Conservation (phyloP, 2,329 filamentous ascomycete species). For the Cercospora brassicicola region DNA sequence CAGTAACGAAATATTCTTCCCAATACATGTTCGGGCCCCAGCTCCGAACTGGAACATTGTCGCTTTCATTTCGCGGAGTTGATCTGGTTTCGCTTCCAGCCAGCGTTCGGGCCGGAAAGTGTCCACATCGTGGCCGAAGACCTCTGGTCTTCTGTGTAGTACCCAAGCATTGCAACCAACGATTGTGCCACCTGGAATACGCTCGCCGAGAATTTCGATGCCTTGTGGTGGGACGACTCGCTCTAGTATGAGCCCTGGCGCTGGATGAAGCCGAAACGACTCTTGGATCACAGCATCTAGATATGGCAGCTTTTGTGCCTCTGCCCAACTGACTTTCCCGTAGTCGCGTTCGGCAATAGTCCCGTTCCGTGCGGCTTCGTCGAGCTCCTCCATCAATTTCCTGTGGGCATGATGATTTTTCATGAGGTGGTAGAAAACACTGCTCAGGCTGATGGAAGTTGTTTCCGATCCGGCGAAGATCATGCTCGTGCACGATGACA, state of each 20-base stretch:
- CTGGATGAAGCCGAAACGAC: conserved; percentile 73
- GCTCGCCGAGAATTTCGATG: conserved; percentile 61
- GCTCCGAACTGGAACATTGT: conserved; percentile 74
- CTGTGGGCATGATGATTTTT: conserved; percentile 59
- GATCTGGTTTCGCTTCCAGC: conserved; percentile 55
- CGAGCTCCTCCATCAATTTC: conserved; percentile 62
- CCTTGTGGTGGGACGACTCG: conserved; percentile 68
- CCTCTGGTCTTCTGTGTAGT: conserved; percentile 64
- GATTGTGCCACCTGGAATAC: conserved; percentile 68
- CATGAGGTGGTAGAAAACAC: conserved; percentile 73
- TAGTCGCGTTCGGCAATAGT: conserved; percentile 47
- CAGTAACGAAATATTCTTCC: conserved; percentile 53
- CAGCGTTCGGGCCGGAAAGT: conserved; percentile 69
- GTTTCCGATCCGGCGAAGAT: conserved; percentile 70
- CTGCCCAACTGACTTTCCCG: conserved; percentile 66
- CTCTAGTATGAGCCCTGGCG: conserved; percentile 70
- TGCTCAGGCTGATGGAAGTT: conserved; percentile 70
- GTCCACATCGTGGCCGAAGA: conserved; percentile 69
- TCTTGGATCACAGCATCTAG: conserved; percentile 78
- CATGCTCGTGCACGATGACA: conserved; percentile 72
- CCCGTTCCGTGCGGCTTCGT: conserved; percentile 57
- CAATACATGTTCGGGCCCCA: conserved; percentile 67
- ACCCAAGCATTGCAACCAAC: conserved; percentile 76
- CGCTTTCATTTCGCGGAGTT: conserved; percentile 66
- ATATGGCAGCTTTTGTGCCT: conserved; percentile 70